Base-by-base conservation (phyloP, 768 basidiomycete species). In the Suillus alpinus region DNA sequence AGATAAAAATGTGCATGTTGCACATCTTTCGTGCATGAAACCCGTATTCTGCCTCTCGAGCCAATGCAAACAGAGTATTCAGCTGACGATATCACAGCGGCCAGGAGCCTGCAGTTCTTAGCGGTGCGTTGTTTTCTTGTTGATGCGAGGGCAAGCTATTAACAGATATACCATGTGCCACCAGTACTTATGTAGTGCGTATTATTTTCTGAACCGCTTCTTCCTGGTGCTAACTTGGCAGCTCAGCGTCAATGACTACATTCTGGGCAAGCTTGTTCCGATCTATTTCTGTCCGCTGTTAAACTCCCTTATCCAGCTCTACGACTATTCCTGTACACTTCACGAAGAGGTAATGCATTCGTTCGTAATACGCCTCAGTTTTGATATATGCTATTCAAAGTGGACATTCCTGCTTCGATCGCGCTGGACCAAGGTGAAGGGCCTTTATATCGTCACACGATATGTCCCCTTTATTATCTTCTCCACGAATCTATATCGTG, bases 391-490 rank as follows among this genome's bases (percentile, higher is more conserved):
- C 4, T 53, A 13, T 53, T 53, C 34, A 16, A 16, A 53, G 52
- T 53, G 52, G 52, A 53, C 52, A 20, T 53, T 37, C 23, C 34
- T 53, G 14, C 52, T 53, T 53, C 52, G 16, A 37, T 53, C 52
- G 52, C 52, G 34, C 8, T 53, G 52, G 52, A 53, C 52, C 52
- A 29, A 37, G 23, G 34, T 53, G 9, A 53, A 53, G 23, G 52
- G 36, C 3, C 52, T 53, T 10, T 53, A 36, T 16, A 37, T 53
- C 20, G 14, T 16, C 16, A 16, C 52, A 5, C 13, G 52, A 37
- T 23, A 16, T 23, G 4, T 36, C 2, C 52, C 36, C 5, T 53
- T 53, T 53, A 13, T 37, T 13, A 20, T 53, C 6, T 26, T 36
- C 0, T 23, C 3, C 8, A 14, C 4, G 8, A 20, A 53, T 37